phyloP scores from a whole-genome alignment of 768 basidiomycete species.

The Tephrocybe sp. region DNA sequence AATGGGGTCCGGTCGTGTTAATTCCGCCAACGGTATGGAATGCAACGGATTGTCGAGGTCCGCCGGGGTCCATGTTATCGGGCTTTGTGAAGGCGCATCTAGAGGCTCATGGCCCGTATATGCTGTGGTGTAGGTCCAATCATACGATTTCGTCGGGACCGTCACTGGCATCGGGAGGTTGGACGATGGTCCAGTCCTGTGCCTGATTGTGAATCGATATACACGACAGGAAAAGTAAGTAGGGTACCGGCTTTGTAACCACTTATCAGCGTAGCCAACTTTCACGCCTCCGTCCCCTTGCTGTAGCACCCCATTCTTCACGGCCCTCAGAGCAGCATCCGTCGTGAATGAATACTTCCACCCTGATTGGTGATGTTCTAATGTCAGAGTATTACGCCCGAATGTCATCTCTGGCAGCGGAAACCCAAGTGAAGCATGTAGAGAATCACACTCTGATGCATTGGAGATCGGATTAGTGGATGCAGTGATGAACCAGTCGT shows the following conservation, averaged over 20 bases:
- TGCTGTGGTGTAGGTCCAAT: conserved; percentile 97
- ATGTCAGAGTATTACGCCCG: conserved; percentile 72
- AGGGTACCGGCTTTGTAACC: conserved; percentile 84
- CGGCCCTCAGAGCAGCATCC: conserved; percentile 63
- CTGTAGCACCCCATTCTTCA: conserved; percentile 74
- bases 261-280: conserved; percentile 93
- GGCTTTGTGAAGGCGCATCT: conserved; percentile 14
- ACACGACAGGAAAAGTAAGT: conserved; percentile 1
- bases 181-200: conserved; percentile 68
- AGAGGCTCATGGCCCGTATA: conserved; percentile 64
- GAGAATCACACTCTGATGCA: conserved; percentile 68
- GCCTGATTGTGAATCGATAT: neutral
- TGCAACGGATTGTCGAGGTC: conserved; percentile 59
- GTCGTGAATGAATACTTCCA: conserved; percentile 71
- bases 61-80: conserved; percentile 48
- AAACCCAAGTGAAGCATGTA: conserved; percentile 65
- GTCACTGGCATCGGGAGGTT: conserved; percentile 67
- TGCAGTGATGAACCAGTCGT: conserved; percentile 69
- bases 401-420: conserved; percentile 98
- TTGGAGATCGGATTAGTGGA: conserved; percentile 80
- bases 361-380: conserved; percentile 64
- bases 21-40: conserved; percentile 78
- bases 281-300: conserved; percentile 90
- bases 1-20: conserved; percentile 91
- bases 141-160: conserved; percentile 81